These are phyloP conservation scores for Theobroma cacao DNA, from an alignment of 345 rosid species.

Conservation along the genomic window DNA sequence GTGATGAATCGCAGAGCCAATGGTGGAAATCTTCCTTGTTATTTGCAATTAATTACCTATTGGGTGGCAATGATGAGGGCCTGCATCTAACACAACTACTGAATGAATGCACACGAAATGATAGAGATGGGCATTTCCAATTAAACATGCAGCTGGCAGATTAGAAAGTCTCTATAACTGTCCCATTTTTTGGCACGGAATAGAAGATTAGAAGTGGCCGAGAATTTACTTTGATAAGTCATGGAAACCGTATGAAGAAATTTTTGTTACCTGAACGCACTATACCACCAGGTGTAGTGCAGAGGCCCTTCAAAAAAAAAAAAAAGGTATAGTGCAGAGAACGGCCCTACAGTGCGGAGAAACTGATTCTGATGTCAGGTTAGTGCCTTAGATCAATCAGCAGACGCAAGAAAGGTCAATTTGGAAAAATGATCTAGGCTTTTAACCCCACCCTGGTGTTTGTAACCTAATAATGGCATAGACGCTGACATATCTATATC, in stretches of 20 bases:
- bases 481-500: not conserved
- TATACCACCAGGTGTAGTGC: too few relatives aligned
- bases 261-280: too few relatives aligned
- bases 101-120: not conserved
- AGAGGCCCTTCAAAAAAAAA: too few relatives aligned
- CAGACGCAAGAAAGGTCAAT: not conserved
- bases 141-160: not conserved
- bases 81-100: not conserved
- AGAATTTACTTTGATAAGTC: not conserved
- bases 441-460: not conserved
- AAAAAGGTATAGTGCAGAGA: too few relatives aligned
- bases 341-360: not conserved
- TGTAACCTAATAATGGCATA: not conserved
- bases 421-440: not conserved
- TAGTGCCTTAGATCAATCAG: not conserved
- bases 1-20: not conserved
- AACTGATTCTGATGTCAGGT: not conserved
- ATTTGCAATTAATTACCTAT: not conserved
- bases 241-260: not conserved
- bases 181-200: not conserved
- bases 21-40: not conserved
- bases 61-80: not conserved
- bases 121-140: not conserved
- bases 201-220: not conserved
- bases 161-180: not conserved